Evolutionary conservation across 192 early-diverging fungal genomes (phyloP).

Genomic region (Powellomyces hirtus): DNA sequence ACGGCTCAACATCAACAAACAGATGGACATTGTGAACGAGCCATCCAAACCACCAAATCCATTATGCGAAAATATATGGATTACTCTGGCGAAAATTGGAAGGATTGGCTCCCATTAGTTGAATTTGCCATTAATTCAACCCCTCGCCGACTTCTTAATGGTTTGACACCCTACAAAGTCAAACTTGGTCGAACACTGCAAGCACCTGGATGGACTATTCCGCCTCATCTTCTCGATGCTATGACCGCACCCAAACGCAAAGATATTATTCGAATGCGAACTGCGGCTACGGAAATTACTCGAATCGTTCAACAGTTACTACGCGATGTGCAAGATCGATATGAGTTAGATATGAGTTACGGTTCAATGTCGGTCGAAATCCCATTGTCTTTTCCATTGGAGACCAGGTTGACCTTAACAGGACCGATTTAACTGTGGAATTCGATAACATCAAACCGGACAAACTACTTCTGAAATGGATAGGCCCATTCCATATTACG

Average conservation of each 20-base stretch:
- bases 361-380: background rate
- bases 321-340: conserved; percentile 5
- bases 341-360: background rate
- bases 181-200: background rate
- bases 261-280: background rate
- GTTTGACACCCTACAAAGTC: conserved; percentile 4
- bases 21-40: background rate
- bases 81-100: conserved; percentile 14
- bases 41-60: background rate
- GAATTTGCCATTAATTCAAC: conserved; percentile 6
- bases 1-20: conserved; percentile 18
- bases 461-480: background rate
- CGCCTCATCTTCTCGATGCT: background rate
- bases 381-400: background rate
- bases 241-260: background rate
- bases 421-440: background rate
- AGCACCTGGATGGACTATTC: background rate
- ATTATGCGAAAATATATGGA: background rate
- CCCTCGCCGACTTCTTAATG: background rate
- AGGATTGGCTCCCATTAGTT: background rate
- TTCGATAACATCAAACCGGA: background rate
- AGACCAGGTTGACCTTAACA: background rate
- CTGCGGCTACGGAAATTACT: background rate
- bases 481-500: conserved; percentile 13
- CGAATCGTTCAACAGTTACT: conserved; percentile 10